These are phyloP conservation scores for Colletotrichum sp. DNA, from an alignment of 2,329 filamentous ascomycete genomes.

Conservation along the genomic window DNA sequence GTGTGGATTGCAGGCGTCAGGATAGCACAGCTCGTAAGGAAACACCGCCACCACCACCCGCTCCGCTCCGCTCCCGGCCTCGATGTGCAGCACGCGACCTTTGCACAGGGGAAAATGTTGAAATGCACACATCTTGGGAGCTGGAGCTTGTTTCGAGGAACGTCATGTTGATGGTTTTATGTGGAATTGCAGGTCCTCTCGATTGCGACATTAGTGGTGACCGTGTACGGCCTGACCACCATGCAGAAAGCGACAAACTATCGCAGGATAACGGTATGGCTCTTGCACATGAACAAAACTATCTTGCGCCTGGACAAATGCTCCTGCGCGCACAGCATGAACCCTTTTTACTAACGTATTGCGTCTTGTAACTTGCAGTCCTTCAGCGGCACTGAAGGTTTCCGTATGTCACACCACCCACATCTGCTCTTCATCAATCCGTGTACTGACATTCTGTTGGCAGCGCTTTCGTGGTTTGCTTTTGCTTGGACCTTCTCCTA, in stretches of 20 bases:
- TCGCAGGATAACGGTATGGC: constrained; percentile 23
- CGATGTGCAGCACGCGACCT: not conserved
- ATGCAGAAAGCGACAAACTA: constrained; percentile 22
- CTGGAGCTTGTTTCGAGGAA: not conserved
- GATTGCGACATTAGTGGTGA: constrained; percentile 19
- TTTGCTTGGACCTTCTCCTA: constrained; percentile 24
- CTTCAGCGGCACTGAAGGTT: constrained; percentile 22
- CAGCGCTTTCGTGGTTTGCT: constrained; percentile 23
- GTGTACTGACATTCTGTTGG: not conserved
- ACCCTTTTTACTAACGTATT: not conserved
- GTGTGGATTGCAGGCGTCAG: constrained; percentile 21
- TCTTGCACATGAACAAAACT: not conserved
- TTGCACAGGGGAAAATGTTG: not conserved
- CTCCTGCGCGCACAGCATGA: not conserved
- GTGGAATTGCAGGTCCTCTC: constrained; percentile 5
- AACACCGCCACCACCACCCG: not conserved
- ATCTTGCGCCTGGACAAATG: not conserved
- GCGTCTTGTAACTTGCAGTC: not conserved
- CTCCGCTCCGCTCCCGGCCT: not conserved
- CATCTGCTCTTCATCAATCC: not conserved
- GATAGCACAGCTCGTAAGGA: constrained; percentile 21
- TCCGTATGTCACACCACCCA: constrained; percentile 18
- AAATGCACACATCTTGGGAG: not conserved
- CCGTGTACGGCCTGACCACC: constrained; percentile 20
- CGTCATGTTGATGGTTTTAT: not conserved